A percentile compares a stretch with the other conserved stretches of the same genome.
Evolutionary conservation across 2,329 filamentous ascomycete genomes (phyloP).

Genomic region (Diaporthe vexans): DNA sequence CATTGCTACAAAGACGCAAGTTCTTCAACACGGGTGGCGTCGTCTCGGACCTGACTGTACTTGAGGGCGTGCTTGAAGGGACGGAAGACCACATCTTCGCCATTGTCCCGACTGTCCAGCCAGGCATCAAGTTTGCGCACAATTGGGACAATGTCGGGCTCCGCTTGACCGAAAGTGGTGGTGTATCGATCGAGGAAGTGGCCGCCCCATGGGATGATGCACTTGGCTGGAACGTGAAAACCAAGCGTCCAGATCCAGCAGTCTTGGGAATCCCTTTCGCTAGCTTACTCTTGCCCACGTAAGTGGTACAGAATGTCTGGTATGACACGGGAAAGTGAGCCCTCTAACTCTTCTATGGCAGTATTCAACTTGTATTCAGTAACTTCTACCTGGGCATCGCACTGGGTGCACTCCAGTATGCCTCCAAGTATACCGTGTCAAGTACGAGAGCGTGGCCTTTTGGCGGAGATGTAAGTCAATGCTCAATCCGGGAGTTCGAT

Average conservation of each 20-base stretch:
- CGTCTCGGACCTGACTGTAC: constrained; percentile 74
- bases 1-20: constrained; percentile 57
- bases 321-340: not conserved
- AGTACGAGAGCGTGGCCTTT: constrained; percentile 74
- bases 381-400: constrained; percentile 77
- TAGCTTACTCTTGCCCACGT: constrained; percentile 71
- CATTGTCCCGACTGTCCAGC: constrained; percentile 69
- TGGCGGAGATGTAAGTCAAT: constrained; percentile 66
- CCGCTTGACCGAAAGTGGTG: constrained; percentile 74
- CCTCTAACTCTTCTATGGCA: constrained; percentile 43
- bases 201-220: constrained; percentile 71
- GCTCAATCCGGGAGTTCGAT: no score
- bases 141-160: constrained; percentile 78
- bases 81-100: constrained; percentile 75
- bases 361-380: constrained; percentile 75
- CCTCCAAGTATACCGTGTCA: constrained; percentile 68
- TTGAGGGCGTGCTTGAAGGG: constrained; percentile 72
- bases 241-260: constrained; percentile 64
- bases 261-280: constrained; percentile 68
- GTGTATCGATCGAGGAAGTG: constrained; percentile 72
- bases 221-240: constrained; percentile 68
- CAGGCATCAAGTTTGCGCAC: constrained; percentile 69
- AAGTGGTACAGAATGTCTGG: constrained; percentile 39
- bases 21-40: constrained; percentile 78
- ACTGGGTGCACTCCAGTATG: constrained; percentile 68